A percentile compares a stretch with the other conserved stretches of the same genome.
phyloP scores from a whole-genome alignment of 257 asterid species.

The Solanum chilense region DNA sequence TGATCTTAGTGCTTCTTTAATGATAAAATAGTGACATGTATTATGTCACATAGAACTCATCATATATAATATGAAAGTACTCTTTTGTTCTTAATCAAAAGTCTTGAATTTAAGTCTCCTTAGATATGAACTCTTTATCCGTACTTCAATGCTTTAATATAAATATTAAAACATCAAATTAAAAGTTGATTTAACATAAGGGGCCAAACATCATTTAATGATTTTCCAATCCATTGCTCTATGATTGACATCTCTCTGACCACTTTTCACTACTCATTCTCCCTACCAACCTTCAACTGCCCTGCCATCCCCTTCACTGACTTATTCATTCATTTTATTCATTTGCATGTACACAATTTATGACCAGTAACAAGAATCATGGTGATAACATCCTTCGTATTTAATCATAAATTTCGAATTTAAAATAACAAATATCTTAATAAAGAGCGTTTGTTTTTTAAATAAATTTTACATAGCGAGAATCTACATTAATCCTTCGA shows the following conservation, averaged over 20 bases:
- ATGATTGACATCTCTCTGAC: neutral
- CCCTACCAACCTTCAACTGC: neutral
- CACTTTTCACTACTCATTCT: neutral
- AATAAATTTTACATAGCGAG: neutral
- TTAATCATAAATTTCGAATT: neutral
- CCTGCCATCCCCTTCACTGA: neutral
- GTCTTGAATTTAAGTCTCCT: neutral
- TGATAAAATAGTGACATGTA: neutral
- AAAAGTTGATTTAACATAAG: neutral
- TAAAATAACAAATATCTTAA: neutral
- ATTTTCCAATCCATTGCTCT: neutral
- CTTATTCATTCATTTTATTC: neutral
- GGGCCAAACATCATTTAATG: neutral
- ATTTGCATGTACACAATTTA: neutral
- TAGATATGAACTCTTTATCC: neutral
- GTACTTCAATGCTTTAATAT: fast-evolving
- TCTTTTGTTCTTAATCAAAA: neutral
- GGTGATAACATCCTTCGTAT: neutral
- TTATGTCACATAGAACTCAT: neutral
- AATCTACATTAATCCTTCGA: neutral
- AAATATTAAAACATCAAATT: fast-evolving
- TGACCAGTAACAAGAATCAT: neutral
- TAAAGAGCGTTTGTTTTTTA: neutral
- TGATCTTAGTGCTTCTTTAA: neutral
- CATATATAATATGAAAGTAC: no score